Evolutionary conservation across 768 basidiomycete species (phyloP).

Genomic region (Leucocoprinus sp.): DNA sequence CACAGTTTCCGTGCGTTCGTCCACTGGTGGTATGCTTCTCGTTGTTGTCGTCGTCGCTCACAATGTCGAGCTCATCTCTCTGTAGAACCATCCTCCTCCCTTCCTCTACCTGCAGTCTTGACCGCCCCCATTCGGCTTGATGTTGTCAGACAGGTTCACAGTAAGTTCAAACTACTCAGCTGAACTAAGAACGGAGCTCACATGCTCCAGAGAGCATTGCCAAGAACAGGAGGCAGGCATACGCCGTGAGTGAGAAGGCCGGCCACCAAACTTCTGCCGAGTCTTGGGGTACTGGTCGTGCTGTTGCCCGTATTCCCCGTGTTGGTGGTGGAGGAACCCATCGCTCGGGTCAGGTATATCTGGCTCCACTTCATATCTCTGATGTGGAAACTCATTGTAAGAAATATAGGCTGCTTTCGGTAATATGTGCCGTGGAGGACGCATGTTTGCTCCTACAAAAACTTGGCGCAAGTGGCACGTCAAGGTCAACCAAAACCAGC

Average conservation of each 20-base stretch:
- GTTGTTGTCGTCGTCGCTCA: slow-evolving; percentile 1
- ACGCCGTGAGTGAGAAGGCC: slow-evolving; percentile 94
- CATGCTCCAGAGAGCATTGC: slow-evolving; percentile 77
- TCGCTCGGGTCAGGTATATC: slow-evolving; percentile 94
- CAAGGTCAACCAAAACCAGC: slow-evolving; percentile 99
- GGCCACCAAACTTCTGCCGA: slow-evolving; percentile 99
- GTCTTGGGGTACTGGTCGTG: slow-evolving; percentile 99
- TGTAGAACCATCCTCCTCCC: slow-evolving; percentile 76
- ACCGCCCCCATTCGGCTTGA: slow-evolving; percentile 98
- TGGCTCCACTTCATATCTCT: slow-evolving; percentile 19
- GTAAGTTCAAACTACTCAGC: slow-evolving; percentile 45
- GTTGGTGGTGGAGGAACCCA: slow-evolving; percentile 98
- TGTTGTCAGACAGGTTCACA: slow-evolving; percentile 98
- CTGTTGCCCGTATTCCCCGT: slow-evolving; percentile 99
- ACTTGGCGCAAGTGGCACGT: slow-evolving; percentile 99
- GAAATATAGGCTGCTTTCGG: slow-evolving; percentile 84
- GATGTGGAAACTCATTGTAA: slow-evolving; percentile 4
- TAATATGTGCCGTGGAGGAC: slow-evolving; percentile 99
- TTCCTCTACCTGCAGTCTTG: slow-evolving; percentile 91
- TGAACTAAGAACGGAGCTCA: slow-evolving; percentile 5
- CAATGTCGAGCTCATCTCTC: slow-evolving; percentile 13
- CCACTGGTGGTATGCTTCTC: slow-evolving; percentile 56
- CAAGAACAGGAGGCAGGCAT: slow-evolving; percentile 97
- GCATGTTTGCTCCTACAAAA: slow-evolving; percentile 99
- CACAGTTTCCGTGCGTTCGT: slow-evolving; percentile 77